Base-by-base conservation (phyloP, 192 early-diverging fungal species). In the Umbelopsis ramanniana region DNA sequence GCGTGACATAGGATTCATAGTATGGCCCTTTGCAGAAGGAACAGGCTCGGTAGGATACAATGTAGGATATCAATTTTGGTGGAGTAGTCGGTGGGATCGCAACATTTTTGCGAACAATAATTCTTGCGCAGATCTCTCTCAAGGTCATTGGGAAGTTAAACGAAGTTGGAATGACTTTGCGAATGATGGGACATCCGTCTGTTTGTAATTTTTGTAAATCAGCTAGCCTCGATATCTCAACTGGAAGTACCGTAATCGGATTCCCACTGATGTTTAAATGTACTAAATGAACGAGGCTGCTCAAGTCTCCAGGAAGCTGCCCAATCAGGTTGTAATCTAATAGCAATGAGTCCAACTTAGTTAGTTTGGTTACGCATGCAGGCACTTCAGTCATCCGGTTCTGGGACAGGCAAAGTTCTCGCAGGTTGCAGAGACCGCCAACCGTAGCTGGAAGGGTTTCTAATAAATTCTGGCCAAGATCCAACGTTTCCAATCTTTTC, bases 1-100 rank as follows among this genome's bases (percentile, higher is more conserved):
- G 88, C 55, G 84, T 80, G 9, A 86, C 82, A 74, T 70, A 86
- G 15, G 72, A 73, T 17, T 93, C 92, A 74, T 93, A 93, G 70
- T 92, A 93, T 24, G 95, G 95, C 6, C 93, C 93, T 8, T 78
- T 78, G 76, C 95, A 96, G 78, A 89, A 93, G 8, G 88, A 84
- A 77, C 95, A 96, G 15, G 68, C 52, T 21, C 82, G 78, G 0
- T 85, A 86, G n/a, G 81, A 83, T 19, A 81, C 75, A 24, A 96
- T 70, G 74, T 94, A 95, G 6, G 70, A 60, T 73, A 86, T 83
- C 26, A 96, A 45, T 60, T 93, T 77, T 15, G 72, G 72, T 9
- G 83, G 84, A 14, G 85, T 76, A 60, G 79, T 73, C 21, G 80
- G 43, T 26, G 83, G 82, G 50, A 93, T 81, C 14, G 86, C 83